These are phyloP conservation scores for Xanthoconium purpureum DNA, from an alignment of 768 basidiomycete species.

Conservation along the genomic window DNA sequence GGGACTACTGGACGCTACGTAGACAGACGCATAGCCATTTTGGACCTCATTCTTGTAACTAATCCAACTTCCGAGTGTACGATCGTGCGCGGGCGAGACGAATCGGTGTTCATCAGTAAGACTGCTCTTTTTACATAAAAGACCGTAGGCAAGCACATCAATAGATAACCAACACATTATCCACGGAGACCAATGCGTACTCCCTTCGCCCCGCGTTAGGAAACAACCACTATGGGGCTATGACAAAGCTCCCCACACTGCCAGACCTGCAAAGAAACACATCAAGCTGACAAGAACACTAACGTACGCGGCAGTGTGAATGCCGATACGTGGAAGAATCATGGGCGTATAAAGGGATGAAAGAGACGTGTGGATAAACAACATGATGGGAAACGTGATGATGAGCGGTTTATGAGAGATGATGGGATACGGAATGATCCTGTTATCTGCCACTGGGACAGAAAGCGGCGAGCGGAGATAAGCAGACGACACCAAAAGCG, in stretches of 20 bases:
- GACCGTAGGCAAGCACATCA: not conserved
- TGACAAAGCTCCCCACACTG: slow-evolving; percentile 66
- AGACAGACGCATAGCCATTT: not conserved
- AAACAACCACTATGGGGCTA: slow-evolving; percentile 15
- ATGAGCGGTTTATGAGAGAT: slow-evolving; percentile 36
- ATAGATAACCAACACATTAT: slow-evolving; percentile 12
- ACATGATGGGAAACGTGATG: slow-evolving; percentile 42
- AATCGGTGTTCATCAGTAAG: not conserved
- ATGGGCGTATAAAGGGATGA: slow-evolving; percentile 63
- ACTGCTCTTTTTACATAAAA: not conserved
- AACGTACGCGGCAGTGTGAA: slow-evolving; percentile 74
- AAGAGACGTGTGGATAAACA: slow-evolving; percentile 52
- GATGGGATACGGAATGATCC: slow-evolving; percentile 12
- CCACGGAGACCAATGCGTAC: not conserved
- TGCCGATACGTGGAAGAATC: slow-evolving; percentile 67
- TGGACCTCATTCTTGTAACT: not conserved
- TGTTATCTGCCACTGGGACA: slow-evolving; percentile 19
- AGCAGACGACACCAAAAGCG: slow-evolving; percentile 48
- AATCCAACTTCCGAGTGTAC: not conserved
- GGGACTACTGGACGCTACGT: not conserved
- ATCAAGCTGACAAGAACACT: slow-evolving; percentile 64
- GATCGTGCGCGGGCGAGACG: not conserved
- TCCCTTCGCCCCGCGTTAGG: not conserved
- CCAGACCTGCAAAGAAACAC: slow-evolving; percentile 69
- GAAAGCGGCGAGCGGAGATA: slow-evolving; percentile 58